These are phyloP conservation scores for Diaporthe nobilis DNA, from an alignment of 2,329 filamentous ascomycete species.

Conservation along the genomic window DNA sequence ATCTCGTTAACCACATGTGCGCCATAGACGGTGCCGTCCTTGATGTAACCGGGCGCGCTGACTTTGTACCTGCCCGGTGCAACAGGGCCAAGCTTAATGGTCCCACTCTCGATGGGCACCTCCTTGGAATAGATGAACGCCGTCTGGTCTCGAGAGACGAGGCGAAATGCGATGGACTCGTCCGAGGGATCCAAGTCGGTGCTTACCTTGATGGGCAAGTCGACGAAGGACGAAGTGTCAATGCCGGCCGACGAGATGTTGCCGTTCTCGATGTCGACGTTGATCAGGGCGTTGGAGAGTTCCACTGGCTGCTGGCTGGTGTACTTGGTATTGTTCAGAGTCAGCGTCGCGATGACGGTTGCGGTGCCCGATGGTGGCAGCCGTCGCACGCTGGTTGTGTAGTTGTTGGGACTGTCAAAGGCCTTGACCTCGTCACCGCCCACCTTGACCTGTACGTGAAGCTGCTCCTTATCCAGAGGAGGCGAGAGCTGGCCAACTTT, in stretches of 20 bases:
- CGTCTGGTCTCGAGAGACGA: background rate
- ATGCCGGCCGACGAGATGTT: background rate
- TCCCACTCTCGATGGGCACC: background rate
- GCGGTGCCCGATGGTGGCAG: slow-evolving; percentile 1
- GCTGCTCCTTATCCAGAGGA: background rate
- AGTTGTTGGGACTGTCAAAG: slow-evolving; percentile 15
- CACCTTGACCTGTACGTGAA: background rate
- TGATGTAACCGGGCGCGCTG: background rate
- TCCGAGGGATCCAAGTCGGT: background rate
- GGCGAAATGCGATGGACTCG: background rate
- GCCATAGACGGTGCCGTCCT: slow-evolving; percentile 4
- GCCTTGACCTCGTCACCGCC: background rate
- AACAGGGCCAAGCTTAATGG: background rate
- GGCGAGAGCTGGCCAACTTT: background rate
- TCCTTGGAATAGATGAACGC: background rate
- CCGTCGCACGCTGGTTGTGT: background rate
- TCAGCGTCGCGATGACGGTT: background rate
- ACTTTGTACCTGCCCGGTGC: background rate
- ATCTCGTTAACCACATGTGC: background rate
- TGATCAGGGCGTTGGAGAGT: background rate
- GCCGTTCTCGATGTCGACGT: background rate
- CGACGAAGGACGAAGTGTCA: slow-evolving; percentile 6
- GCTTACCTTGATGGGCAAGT: background rate
- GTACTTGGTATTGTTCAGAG: background rate
- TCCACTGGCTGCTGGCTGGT: background rate